phyloP scores from a whole-genome alignment of 2,329 filamentous ascomycete species.

The Didymella arachidicola region DNA sequence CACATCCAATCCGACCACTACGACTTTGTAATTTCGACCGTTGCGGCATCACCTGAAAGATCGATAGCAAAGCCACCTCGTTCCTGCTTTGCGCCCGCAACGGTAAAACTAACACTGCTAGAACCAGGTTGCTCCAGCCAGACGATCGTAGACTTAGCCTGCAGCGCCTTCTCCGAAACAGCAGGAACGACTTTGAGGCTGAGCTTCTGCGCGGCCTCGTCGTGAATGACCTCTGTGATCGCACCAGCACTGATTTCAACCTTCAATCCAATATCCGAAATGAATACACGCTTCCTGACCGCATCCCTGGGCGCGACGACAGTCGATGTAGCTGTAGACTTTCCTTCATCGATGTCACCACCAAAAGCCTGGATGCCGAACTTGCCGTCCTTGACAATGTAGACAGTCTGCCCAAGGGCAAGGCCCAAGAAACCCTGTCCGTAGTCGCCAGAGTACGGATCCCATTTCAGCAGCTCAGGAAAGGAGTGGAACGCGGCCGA shows the following conservation, averaged over 20 bases:
- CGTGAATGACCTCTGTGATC: conserved; percentile 26
- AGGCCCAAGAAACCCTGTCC: conserved; percentile 63
- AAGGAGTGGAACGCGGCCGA: conserved; percentile 65
- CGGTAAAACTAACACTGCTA: conserved; percentile 13
- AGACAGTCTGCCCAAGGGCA: conserved; percentile 59
- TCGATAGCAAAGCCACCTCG: conserved; percentile 31
- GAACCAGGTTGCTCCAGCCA: conserved; percentile 29
- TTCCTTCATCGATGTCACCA: conserved; percentile 49
- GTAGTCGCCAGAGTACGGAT: conserved; percentile 66
- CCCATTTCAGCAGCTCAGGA: conserved; percentile 64
- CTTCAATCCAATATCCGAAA: conserved; percentile 56
- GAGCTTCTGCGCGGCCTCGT: conserved; percentile 20
- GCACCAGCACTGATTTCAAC: conserved; percentile 34
- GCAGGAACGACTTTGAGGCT: conserved; percentile 21
- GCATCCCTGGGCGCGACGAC: conserved; percentile 57
- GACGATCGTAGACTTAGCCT: conserved; percentile 28
- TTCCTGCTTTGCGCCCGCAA: conserved; percentile 21
- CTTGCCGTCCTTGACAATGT: conserved; percentile 56
- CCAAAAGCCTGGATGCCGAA: conserved; percentile 61
- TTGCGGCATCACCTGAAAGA: conserved; percentile 21
- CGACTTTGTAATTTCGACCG: conserved; percentile 21
- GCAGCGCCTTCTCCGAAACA: conserved; percentile 17
- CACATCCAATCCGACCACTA: neutral
- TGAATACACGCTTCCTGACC: conserved; percentile 58
- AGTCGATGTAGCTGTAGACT: conserved; percentile 28